phyloP scores from a whole-genome alignment of 169 alveolate species.

The Theileria luwenshuni region DNA sequence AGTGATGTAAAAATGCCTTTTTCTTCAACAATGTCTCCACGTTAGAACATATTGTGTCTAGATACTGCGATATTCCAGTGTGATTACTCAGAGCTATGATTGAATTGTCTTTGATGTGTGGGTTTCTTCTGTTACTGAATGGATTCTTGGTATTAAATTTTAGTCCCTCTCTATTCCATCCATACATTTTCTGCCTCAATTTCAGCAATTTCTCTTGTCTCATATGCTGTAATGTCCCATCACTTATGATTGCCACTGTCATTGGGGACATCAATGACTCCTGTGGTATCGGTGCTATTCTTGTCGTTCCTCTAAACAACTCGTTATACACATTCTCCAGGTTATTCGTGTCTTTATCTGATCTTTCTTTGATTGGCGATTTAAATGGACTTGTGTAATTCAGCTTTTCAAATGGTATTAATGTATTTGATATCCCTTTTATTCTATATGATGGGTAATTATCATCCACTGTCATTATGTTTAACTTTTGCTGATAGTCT shows the following conservation, averaged over 20 bases:
- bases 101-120: no score
- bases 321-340: conserved; percentile 32
- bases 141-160: conserved; percentile 12
- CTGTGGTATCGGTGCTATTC: conserved; percentile 48
- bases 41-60: conserved; percentile 23
- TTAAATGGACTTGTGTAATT: conserved; percentile 35
- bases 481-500: conserved; percentile 20
- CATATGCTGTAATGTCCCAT: background rate
- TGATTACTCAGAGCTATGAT: conserved; percentile 34
- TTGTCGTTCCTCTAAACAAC: conserved; percentile 1
- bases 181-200: conserved; percentile 41
- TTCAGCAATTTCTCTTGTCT: conserved; percentile 24
- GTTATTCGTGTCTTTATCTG: background rate
- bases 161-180: conserved; percentile 49
- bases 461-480: conserved; percentile 14
- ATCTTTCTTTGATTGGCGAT: conserved; percentile 6
- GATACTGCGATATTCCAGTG: conserved; percentile 32
- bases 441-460: conserved; percentile 23
- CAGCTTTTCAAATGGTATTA: conserved; percentile 37
- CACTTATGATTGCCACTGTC: conserved; percentile 31
- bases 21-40: conserved; percentile 39
- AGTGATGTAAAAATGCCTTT: conserved; percentile 62
- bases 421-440: conserved; percentile 21
- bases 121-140: background rate
- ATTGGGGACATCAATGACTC: conserved; percentile 20